phyloP scores from a whole-genome alignment of 2,329 filamentous ascomycete species.

The Colletotrichum sp. region DNA sequence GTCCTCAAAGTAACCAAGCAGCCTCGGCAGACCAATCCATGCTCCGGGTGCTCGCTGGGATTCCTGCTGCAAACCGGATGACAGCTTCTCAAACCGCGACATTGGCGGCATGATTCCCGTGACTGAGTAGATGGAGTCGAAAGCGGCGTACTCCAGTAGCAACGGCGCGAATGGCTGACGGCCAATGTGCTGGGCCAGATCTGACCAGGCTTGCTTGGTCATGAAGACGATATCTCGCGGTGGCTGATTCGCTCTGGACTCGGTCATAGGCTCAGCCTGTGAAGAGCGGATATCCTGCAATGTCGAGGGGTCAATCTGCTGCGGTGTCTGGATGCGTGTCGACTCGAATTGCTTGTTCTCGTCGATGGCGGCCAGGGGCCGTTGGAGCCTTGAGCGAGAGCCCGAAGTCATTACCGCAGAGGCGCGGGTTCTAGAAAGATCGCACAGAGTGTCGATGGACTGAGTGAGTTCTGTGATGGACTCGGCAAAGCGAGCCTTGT shows the following conservation, averaged over 20 bases:
- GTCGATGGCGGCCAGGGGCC: constrained; percentile 42
- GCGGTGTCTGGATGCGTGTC: constrained; percentile 65
- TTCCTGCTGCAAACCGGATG: constrained; percentile 60
- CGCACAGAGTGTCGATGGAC: constrained; percentile 81
- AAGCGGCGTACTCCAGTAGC: constrained; percentile 73
- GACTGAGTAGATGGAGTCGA: constrained; percentile 65
- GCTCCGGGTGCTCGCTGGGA: constrained; percentile 56
- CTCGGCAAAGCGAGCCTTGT: constrained; percentile 77
- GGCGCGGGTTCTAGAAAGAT: constrained; percentile 71
- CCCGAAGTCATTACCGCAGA: constrained; percentile 42
- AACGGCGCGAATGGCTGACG: constrained; percentile 59
- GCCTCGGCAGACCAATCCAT: constrained; percentile 65
- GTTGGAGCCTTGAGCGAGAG: constrained; percentile 38
- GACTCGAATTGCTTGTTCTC: constrained; percentile 61
- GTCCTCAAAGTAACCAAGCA: constrained; percentile 78
- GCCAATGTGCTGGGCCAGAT: constrained; percentile 47
- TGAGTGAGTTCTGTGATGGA: constrained; percentile 76
- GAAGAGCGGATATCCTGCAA: constrained; percentile 54
- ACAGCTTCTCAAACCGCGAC: constrained; percentile 68
- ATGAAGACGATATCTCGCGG: constrained; percentile 53
- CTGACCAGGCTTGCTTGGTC: constrained; percentile 56
- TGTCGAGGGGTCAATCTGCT: constrained; percentile 60
- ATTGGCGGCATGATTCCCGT: constrained; percentile 70
- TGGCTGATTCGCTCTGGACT: constrained; percentile 28
- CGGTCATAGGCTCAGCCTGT: constrained; percentile 36